These are phyloP conservation scores for Parasitella parasitica DNA, from an alignment of 371 early-diverging fungal species.

Conservation along the genomic window DNA sequence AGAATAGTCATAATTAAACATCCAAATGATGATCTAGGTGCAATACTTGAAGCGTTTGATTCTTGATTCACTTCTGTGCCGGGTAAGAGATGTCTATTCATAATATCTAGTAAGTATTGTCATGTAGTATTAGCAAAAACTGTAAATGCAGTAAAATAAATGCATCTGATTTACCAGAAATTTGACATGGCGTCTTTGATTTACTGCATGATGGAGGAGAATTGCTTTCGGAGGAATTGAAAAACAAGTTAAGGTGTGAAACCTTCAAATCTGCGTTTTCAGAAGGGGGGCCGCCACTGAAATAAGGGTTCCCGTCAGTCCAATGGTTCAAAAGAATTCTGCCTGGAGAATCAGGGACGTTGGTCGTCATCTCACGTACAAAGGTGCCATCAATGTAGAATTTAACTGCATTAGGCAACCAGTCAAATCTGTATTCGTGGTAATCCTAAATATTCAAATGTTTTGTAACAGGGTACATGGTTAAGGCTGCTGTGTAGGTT, in stretches of 20 bases:
- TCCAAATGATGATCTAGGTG: neutral
- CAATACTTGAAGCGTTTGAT: neutral
- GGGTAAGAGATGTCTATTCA: conserved; percentile 17
- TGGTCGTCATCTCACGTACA: conserved; percentile 26
- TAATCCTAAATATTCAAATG: conserved; percentile 20
- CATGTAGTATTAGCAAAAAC: neutral
- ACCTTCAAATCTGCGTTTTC: conserved; percentile 26
- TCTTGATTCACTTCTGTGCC: neutral
- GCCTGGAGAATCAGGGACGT: conserved; percentile 37
- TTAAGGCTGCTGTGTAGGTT: too few species aligned
- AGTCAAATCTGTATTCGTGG: conserved; percentile 50
- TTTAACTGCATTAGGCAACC: conserved; percentile 33
- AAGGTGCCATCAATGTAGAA: conserved; percentile 35
- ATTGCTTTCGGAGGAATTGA: conserved; percentile 32
- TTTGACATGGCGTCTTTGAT: conserved; percentile 17
- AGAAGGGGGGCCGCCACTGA: conserved; percentile 31
- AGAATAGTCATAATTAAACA: neutral
- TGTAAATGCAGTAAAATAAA: neutral
- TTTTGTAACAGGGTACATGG: too few species aligned
- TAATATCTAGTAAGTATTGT: conserved; percentile 16
- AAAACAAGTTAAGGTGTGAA: conserved; percentile 41
- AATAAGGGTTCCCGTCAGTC: conserved; percentile 48
- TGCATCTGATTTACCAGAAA: conserved; percentile 17
- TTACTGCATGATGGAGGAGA: neutral
- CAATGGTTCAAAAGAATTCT: conserved; percentile 43